Percentiles rank a stretch among this genome's conserved stretches.
phyloP scores from a whole-genome alignment of 2,329 filamentous ascomycete genomes.

The Aspergillus ruber region DNA sequence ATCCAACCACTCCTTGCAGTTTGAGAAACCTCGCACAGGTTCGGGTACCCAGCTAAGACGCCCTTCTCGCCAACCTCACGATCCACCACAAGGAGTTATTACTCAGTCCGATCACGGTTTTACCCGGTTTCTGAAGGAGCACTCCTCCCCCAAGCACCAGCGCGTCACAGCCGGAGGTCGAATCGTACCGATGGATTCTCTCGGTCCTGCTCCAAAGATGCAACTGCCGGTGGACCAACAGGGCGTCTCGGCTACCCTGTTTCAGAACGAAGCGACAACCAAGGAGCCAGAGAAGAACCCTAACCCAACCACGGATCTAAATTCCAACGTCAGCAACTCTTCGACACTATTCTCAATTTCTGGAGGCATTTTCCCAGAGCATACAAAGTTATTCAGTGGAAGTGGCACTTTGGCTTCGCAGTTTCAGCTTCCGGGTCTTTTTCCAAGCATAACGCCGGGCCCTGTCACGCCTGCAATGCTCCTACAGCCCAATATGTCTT shows the following conservation, averaged over 20 bases:
- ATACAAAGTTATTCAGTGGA: background rate
- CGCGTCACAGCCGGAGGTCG: conserved; percentile 45
- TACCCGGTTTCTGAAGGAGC: conserved; percentile 40
- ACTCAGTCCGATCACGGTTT: conserved; percentile 39
- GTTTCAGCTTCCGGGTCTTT: conserved; percentile 2
- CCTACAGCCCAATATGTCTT: conserved; percentile 5
- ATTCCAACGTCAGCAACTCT: background rate
- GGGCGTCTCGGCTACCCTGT: conserved; percentile 1
- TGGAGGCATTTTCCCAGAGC: conserved; percentile 1
- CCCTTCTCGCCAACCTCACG: conserved; percentile 25
- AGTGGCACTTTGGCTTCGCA: conserved; percentile 1
- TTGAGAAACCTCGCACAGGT: conserved; percentile 8
- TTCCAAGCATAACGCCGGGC: conserved; percentile 6
- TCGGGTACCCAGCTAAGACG: conserved; percentile 13
- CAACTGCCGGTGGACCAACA: conserved; percentile 18
- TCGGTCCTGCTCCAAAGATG: conserved; percentile 30
- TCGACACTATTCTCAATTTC: conserved; percentile 4
- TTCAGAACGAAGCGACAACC: conserved; percentile 1
- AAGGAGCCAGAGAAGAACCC: conserved; percentile 1
- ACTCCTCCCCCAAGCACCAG: conserved; percentile 44
- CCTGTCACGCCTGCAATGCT: conserved; percentile 7
- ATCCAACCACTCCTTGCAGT: conserved; percentile 16
- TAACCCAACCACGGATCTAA: background rate
- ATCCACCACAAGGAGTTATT: conserved; percentile 25
- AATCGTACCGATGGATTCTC: conserved; percentile 42